Conservation (phyloP, 148 eudicot species). For the Tetragonia tetragonoides region DNA sequence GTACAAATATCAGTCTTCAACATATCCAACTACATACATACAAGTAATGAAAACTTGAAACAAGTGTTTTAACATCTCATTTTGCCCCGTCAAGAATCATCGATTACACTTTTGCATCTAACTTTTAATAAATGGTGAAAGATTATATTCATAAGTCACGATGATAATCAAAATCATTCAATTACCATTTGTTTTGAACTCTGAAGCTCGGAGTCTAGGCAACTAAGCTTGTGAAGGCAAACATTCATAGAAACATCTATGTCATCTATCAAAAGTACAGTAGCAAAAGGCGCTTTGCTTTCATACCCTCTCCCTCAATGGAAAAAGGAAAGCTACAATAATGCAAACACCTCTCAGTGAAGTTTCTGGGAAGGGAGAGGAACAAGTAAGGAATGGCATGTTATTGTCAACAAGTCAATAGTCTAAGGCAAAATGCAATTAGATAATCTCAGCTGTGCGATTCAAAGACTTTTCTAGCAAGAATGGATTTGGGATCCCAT, state of each 20-base stretch:
- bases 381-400: slow-evolving; percentile 22
- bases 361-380: slow-evolving; percentile 22
- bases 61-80: slow-evolving; percentile 9
- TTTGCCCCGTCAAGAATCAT: slow-evolving; percentile 16
- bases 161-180: neutral
- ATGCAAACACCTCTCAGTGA: slow-evolving; percentile 8
- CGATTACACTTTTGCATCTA: neutral
- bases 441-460: slow-evolving; percentile 9
- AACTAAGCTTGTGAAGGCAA: neutral
- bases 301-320: slow-evolving; percentile 6
- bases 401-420: slow-evolving; percentile 17
- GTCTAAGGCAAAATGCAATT: slow-evolving; percentile 6
- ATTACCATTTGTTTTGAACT: neutral
- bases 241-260: neutral
- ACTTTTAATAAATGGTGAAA: neutral
- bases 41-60: slow-evolving; percentile 11
- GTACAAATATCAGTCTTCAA: slow-evolving; percentile 25
- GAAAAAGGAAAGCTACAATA: neutral
- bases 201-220: neutral
- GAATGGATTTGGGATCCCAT: slow-evolving; percentile 10
- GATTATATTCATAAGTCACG: neutral
- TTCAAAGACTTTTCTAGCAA: neutral
- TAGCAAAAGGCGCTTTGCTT: slow-evolving; percentile 18
- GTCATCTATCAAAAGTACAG: slow-evolving; percentile 8
- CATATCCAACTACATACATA: slow-evolving; percentile 29